Percentiles rank a stretch among this genome's conserved stretches.
These are phyloP conservation scores for Pseudogymnoascus sp. DNA, from an alignment of 2,329 filamentous ascomycete genomes.

Conservation along the genomic window DNA sequence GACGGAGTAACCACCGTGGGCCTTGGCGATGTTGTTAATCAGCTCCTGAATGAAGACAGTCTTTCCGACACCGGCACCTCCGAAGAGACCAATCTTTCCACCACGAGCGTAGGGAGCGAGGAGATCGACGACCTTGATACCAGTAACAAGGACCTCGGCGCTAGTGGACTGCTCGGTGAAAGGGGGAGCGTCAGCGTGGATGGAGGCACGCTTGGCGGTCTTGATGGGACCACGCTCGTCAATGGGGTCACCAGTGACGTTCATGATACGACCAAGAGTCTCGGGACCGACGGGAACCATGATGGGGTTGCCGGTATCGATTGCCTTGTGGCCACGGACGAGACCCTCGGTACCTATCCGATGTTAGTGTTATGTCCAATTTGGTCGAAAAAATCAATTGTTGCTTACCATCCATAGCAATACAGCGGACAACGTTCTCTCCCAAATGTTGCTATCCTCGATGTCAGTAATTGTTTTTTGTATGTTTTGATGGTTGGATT, in stretches of 20 bases:
- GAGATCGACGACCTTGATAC: conserved; percentile 99
- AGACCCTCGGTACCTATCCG: conserved; percentile 93
- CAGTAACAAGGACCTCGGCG: conserved; percentile 94
- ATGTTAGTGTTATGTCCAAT: conserved; percentile 9
- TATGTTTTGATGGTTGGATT: conserved; percentile 14
- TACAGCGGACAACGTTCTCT: conserved; percentile 97
- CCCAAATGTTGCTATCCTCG: conserved; percentile 86
- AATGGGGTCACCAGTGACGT: conserved; percentile 99
- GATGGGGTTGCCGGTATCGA: conserved; percentile 91
- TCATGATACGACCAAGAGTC: conserved; percentile 98
- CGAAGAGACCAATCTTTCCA: conserved; percentile 99
- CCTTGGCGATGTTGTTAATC: conserved; percentile 99
- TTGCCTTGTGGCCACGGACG: conserved; percentile 76
- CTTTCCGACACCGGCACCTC: conserved; percentile 99
- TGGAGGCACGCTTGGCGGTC: conserved; percentile 75
- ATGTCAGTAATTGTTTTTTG: conserved; percentile 30
- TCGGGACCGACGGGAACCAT: conserved; percentile 88
- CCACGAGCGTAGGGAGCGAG: conserved; percentile 99
- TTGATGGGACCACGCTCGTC: conserved; percentile 99
- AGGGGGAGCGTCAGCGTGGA: conserved; percentile 86
- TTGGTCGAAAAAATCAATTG: conserved; percentile 8
- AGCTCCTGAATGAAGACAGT: conserved; percentile 99
- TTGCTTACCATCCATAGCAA: conserved; percentile 97
- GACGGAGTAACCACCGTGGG: conserved; percentile 99
- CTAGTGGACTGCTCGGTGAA: conserved; percentile 95